Evolutionary conservation across 495 filamentous ascomycete genomes (phyloP).

Genomic region (Penicillium verhagenii): DNA sequence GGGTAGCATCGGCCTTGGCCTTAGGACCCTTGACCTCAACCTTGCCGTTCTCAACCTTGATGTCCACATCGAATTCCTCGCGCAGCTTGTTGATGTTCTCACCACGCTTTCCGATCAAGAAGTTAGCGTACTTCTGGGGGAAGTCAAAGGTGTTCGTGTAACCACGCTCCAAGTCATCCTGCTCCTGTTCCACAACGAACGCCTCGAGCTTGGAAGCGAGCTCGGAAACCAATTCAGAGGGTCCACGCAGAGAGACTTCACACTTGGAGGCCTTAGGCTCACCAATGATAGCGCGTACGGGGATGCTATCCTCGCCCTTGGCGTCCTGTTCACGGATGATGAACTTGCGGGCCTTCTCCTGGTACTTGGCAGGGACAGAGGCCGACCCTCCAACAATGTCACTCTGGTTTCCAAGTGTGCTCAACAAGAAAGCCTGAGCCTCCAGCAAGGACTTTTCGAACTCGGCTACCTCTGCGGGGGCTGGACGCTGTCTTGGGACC

Average conservation of each 20-base stretch:
- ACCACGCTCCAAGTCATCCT: conserved; percentile 84
- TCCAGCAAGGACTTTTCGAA: conserved; percentile 71
- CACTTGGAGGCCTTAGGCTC: conserved; percentile 42
- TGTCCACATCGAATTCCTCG: conserved; percentile 96
- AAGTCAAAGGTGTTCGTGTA: conserved; percentile 85
- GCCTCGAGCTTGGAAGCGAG: conserved; percentile 65
- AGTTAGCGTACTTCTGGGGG: conserved; percentile 89
- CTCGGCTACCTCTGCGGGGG: conserved; percentile 55
- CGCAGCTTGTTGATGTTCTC: conserved; percentile 94
- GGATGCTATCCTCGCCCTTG: conserved; percentile 63
- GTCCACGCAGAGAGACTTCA: conserved; percentile 72
- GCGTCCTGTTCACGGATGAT: conserved; percentile 72
- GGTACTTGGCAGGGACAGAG: conserved; percentile 73
- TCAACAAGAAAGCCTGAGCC: conserved; percentile 68
- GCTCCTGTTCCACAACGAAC: conserved; percentile 80
- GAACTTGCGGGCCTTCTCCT: conserved; percentile 75
- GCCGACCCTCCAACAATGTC: conserved; percentile 64
- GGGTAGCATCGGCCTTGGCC: conserved; percentile 80
- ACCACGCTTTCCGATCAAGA: conserved; percentile 87
- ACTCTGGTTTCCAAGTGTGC: conserved; percentile 68
- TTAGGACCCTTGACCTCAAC: conserved; percentile 71
- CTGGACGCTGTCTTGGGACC: conserved; percentile 63
- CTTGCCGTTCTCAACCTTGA: conserved; percentile 76
- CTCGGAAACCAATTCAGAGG: conserved; percentile 64
- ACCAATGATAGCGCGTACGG: conserved; percentile 64